Evolutionary conservation across 2,329 filamentous ascomycete genomes (phyloP).

Genomic region (Aspergillus unguis): DNA sequence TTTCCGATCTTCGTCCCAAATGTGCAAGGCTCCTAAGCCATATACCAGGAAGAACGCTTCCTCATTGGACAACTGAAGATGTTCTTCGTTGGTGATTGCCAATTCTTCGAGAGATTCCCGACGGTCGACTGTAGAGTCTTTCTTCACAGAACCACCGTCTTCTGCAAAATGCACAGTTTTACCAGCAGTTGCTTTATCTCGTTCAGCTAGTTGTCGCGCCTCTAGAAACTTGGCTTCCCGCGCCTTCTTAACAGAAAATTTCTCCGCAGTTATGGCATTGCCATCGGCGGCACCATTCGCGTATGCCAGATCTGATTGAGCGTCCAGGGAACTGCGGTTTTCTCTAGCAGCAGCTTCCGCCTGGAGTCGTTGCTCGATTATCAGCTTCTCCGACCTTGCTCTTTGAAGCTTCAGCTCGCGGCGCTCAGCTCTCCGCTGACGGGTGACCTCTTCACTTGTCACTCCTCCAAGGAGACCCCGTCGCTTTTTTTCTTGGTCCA

Average conservation of each 20-base stretch:
- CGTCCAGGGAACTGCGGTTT: conserved; percentile 15
- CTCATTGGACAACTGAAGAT: conserved; percentile 85
- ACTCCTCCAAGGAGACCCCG: conserved; percentile 60
- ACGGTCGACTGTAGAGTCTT: conserved; percentile 13
- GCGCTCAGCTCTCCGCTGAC: conserved; percentile 72
- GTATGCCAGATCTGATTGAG: conserved; percentile 14
- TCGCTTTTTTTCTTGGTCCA: conserved; percentile 74
- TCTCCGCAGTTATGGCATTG: conserved; percentile 24
- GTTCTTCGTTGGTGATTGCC: conserved; percentile 60
- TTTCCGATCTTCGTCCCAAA: conserved; percentile 45
- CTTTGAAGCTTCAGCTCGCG: conserved; percentile 85
- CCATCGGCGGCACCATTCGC: conserved; percentile 19
- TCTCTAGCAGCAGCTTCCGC: conserved; percentile 47
- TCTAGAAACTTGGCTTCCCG: conserved; percentile 29
- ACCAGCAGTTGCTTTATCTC: conserved; percentile 17
- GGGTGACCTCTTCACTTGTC: conserved; percentile 80
- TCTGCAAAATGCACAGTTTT: conserved; percentile 72
- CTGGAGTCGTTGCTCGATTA: conserved; percentile 68
- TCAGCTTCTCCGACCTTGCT: conserved; percentile 81
- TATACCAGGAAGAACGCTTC: conserved; percentile 91
- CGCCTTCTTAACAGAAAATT: conserved; percentile 34
- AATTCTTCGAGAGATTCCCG: conserved; percentile 24
- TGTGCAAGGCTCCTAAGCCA: conserved; percentile 68
- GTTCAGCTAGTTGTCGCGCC: conserved; percentile 19
- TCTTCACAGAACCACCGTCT: conserved; percentile 55